Conservation (phyloP, 192 early-diverging fungal species). For the Diversispora epigaea region DNA sequence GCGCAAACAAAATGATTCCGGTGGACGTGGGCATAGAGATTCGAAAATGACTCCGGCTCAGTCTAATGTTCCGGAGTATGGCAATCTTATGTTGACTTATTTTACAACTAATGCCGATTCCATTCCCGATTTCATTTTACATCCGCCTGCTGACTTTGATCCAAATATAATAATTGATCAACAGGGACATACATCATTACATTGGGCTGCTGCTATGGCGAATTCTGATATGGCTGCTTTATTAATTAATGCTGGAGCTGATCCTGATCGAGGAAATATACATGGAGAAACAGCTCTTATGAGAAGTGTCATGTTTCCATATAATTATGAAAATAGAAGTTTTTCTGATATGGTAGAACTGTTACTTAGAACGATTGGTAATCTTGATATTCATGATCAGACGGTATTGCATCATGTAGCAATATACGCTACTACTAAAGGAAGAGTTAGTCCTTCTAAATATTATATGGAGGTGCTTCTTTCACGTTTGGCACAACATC, state of each 20-base stretch:
- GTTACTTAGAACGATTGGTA: constrained; percentile 71
- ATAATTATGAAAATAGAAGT: constrained; percentile 81
- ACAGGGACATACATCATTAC: constrained; percentile 89
- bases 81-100: constrained; percentile 37
- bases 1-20: constrained; percentile 32
- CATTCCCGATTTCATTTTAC: constrained; percentile 54
- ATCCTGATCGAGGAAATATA: constrained; percentile 72
- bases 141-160: constrained; percentile 68
- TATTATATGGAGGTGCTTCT: constrained; percentile 93
- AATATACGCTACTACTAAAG: constrained; percentile 64
- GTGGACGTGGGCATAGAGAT: constrained; percentile 29
- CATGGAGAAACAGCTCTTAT: constrained; percentile 90
- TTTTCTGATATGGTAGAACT: constrained; percentile 75
- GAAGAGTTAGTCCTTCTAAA: constrained; percentile 67
- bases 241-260: constrained; percentile 74
- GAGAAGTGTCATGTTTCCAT: constrained; percentile 83
- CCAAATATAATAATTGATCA: constrained; percentile 89
- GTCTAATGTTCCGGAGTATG: constrained; percentile 36
- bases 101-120: constrained; percentile 47
- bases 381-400: constrained; percentile 75
- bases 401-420: constrained; percentile 93
- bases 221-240: constrained; percentile 70
- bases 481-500: constrained; percentile 62
- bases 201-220: constrained; percentile 95
- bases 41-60: constrained; percentile 23